Conservation (phyloP, 2,329 filamentous ascomycete genomes). For the Aspergillus versicolor region DNA sequence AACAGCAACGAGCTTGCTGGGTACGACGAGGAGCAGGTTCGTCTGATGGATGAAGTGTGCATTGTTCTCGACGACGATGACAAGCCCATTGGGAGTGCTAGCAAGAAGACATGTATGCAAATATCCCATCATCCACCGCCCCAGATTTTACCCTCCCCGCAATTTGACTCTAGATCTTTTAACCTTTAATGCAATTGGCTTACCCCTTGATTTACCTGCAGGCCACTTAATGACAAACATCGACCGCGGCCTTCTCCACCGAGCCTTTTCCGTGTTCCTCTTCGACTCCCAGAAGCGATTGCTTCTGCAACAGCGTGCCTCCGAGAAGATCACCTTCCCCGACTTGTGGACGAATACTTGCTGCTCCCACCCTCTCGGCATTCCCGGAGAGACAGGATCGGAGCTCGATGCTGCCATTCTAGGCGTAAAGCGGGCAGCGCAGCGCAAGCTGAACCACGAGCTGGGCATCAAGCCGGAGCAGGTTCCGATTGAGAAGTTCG, state of each 20-base stretch:
- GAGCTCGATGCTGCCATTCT: slow-evolving; percentile 75
- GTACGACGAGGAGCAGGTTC: slow-evolving; percentile 96
- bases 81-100: slow-evolving; percentile 87
- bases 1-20: slow-evolving; percentile 70
- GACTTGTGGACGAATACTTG: slow-evolving; percentile 99
- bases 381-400: slow-evolving; percentile 85
- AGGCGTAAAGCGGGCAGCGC: slow-evolving; percentile 87
- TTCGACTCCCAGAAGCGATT: slow-evolving; percentile 93
- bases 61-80: slow-evolving; percentile 95
- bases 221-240: slow-evolving; percentile 99
- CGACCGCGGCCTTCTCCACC: slow-evolving; percentile 89
- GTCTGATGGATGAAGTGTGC: slow-evolving; percentile 98
- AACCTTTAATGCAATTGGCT: slow-evolving; percentile 1
- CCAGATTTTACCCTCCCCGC: not conserved
- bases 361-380: slow-evolving; percentile 93
- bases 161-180: not conserved
- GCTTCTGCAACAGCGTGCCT: slow-evolving; percentile 89
- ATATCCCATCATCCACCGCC: slow-evolving; percentile 27
- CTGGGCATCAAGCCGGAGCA: slow-evolving; percentile 86
- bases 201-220: slow-evolving; percentile 36
- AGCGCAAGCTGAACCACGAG: slow-evolving; percentile 92
- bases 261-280: slow-evolving; percentile 96
- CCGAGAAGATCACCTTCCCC: slow-evolving; percentile 98
- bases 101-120: slow-evolving; percentile 97
- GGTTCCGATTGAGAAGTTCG: slow-evolving; percentile 87